These are phyloP conservation scores for Steccherinum ochraceum DNA, from an alignment of 768 basidiomycete species.

Conservation along the genomic window DNA sequence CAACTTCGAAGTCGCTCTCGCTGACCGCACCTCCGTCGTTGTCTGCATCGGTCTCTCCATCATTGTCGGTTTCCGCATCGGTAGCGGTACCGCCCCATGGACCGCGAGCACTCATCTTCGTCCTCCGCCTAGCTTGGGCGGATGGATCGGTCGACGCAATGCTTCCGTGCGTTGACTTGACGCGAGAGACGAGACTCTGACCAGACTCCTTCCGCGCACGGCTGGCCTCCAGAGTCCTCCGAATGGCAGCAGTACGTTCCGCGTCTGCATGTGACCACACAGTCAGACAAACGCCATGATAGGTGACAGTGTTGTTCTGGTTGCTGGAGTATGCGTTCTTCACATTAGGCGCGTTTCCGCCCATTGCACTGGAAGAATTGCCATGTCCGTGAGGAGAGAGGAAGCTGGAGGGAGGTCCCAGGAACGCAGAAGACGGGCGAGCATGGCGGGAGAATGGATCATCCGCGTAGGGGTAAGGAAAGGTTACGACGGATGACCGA, in stretches of 20 bases:
- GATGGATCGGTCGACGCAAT: slow-evolving; percentile 44
- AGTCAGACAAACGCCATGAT: slow-evolving; percentile 88
- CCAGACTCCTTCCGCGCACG: slow-evolving; percentile 76
- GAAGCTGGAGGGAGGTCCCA: slow-evolving; percentile 63
- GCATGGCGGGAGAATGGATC: slow-evolving; percentile 61
- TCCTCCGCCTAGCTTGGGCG: slow-evolving; percentile 48
- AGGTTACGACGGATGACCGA: slow-evolving; percentile 58
- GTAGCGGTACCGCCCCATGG: slow-evolving; percentile 60
- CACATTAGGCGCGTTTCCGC: slow-evolving; percentile 6
- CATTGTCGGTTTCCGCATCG: slow-evolving; percentile 67
- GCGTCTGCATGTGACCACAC: slow-evolving; percentile 96
- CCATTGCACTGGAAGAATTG: slow-evolving; percentile 18
- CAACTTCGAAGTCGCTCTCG: slow-evolving; percentile 82
- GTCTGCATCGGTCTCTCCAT: slow-evolving; percentile 58
- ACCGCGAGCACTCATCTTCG: slow-evolving; percentile 55
- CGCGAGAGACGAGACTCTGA: slow-evolving; percentile 55
- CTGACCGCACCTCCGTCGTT: slow-evolving; percentile 71
- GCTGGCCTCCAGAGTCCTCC: slow-evolving; percentile 73
- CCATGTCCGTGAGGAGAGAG: slow-evolving; percentile 32
- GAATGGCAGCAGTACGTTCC: slow-evolving; percentile 78
- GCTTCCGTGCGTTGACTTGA: slow-evolving; percentile 45
- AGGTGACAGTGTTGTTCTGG: slow-evolving; percentile 50
- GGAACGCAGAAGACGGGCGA: slow-evolving; percentile 72
- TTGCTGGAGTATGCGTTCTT: slow-evolving; percentile 6
- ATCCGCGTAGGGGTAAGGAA: slow-evolving; percentile 67